Evolutionary conservation across 208 protist species (phyloP).

Genomic region (Porcisia deanei): DNA sequence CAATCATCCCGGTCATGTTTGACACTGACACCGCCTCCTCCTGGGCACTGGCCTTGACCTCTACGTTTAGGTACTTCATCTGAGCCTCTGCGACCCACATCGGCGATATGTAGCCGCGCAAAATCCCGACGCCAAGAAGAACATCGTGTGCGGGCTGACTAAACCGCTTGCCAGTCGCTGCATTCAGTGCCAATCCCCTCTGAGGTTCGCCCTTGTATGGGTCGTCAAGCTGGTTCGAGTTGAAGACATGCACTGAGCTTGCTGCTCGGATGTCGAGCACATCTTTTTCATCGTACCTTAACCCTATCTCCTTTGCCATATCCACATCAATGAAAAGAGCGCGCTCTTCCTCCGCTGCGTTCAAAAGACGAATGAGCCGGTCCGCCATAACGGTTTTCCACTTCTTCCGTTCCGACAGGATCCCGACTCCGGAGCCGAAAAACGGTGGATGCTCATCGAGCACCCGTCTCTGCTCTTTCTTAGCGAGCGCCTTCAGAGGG

Average conservation of each 20-base stretch:
- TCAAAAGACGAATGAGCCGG: slow-evolving; percentile 70
- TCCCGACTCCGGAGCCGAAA: slow-evolving; percentile 88
- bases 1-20: slow-evolving; percentile 85
- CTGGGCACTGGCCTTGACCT: slow-evolving; percentile 39
- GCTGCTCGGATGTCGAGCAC: slow-evolving; percentile 72
- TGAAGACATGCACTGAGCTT: slow-evolving; percentile 83
- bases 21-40: slow-evolving; percentile 58
- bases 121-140: slow-evolving; percentile 77
- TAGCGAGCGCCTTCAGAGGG: slow-evolving; percentile 53
- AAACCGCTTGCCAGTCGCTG: slow-evolving; percentile 84
- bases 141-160: slow-evolving; percentile 89
- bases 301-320: slow-evolving; percentile 47
- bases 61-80: slow-evolving; percentile 82
- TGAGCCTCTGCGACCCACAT: slow-evolving; percentile 86
- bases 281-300: slow-evolving; percentile 56
- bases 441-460: slow-evolving; percentile 87
- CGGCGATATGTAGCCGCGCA: slow-evolving; percentile 87
- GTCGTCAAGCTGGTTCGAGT: slow-evolving; percentile 85
- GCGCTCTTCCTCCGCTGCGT: slow-evolving; percentile 71
- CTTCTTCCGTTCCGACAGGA: slow-evolving; percentile 82
- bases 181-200: slow-evolving; percentile 78
- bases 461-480: slow-evolving; percentile 63
- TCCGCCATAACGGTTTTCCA: slow-evolving; percentile 82
- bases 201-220: slow-evolving; percentile 87
- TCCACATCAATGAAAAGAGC: slow-evolving; percentile 77